Evolutionary conservation across 495 filamentous ascomycete species (phyloP), one percentile per base, ranked within the genome.

Genomic region (Talaromyces borbonicus): DNA sequence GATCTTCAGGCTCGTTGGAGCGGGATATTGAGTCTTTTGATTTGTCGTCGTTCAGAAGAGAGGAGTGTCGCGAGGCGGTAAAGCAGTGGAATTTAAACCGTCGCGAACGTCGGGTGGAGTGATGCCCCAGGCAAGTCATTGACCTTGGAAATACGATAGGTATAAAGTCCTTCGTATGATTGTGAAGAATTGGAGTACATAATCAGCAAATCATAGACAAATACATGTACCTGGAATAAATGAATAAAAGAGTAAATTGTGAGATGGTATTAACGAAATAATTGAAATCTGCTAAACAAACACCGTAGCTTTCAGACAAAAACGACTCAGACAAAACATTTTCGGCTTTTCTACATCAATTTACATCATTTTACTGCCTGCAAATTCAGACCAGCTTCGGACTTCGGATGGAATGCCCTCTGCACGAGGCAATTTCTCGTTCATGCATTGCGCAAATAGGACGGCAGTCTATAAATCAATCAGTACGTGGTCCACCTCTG

Each of bases 391-490:
- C 92, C 92, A 98, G 57, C 80, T 79, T 62, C 83, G 79, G 54
- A 98, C 93, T 66, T 98, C 92, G 44, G 75, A 69, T 31, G 92
- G 92, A 42, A 96, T 84, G 76, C 87, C 69, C 77, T 85, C 58
- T 71, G 74, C 37, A 50, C 83, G 77, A 40, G 92, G 92, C 26
- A 97, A 74, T 71, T 96, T 98, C 72, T 85, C 85, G 67, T 71
- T 87, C 86, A 98, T 90, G 71, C 92, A 95, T 61, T 85, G 82
- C 45, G 92, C 89, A 58, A 96, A 97, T 54, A 98, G 83, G 39
- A 88, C 75, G 43, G 92, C 92, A 56, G 92, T 98, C 92, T 97
- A 51, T 15, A n/a, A n/a, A 49, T 11, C 53, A 59, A 51, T 56
- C 26, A 56, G 24, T 35, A 30, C 26, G 14, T 44, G 19, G 31